A percentile compares a stretch with the other conserved stretches of the same genome.
Evolutionary conservation across 768 basidiomycete species (phyloP).

Genomic region (Vishniacozyma victoriae): DNA sequence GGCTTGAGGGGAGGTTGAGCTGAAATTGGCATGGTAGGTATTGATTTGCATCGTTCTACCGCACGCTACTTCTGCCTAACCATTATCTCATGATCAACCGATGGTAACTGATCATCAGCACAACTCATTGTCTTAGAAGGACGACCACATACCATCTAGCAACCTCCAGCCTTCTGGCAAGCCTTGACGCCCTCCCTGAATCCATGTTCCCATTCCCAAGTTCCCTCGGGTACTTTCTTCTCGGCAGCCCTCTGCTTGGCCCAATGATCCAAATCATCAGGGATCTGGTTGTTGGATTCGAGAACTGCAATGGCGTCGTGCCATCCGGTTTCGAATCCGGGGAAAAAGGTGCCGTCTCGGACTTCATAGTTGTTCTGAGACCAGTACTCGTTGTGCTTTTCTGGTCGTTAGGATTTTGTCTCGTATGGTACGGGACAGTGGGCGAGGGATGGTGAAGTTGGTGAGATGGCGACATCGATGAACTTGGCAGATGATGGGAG

Average conservation of each 20-base stretch:
- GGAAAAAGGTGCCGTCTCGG: constrained; percentile 23
- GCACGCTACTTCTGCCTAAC: no score
- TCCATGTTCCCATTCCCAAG: constrained; percentile 29
- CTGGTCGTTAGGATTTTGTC: neutral
- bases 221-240: constrained; percentile 6
- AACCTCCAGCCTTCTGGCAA: constrained; percentile 14
- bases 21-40: no score
- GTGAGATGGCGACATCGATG: neutral
- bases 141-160: no score
- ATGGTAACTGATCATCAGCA: no score
- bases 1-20: no score
- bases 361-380: constrained; percentile 16
- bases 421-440: neutral
- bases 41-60: no score
- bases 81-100: no score
- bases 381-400: constrained; percentile 23
- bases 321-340: constrained; percentile 28
- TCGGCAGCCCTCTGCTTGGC: constrained; percentile 15
- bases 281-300: constrained; percentile 13
- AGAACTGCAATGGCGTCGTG: constrained; percentile 13
- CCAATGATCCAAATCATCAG: constrained; percentile 12
- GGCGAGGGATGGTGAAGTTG: neutral
- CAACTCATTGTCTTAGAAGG: no score
- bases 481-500: neutral
- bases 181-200: constrained; percentile 22